These are phyloP conservation scores for Trametes coccinea DNA, from an alignment of 768 basidiomycete genomes.

Conservation along the genomic window DNA sequence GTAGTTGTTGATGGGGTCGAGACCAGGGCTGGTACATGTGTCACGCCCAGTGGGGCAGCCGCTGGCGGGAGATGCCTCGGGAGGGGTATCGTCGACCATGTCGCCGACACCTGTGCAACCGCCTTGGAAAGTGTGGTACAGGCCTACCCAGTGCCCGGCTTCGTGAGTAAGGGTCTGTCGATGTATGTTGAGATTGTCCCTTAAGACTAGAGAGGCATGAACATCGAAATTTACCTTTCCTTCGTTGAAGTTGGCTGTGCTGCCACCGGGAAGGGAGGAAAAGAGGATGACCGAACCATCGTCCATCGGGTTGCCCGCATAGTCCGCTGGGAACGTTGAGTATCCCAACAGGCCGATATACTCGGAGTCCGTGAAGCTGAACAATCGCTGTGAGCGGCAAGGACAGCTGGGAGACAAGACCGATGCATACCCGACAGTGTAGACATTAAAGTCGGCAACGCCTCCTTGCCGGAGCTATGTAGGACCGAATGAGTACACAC, in stretches of 20 bases:
- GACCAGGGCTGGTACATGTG: constrained; percentile 30
- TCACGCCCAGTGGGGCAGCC: constrained; percentile 39
- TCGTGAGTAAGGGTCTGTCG: constrained; percentile 53
- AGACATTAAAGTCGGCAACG: constrained; percentile 46
- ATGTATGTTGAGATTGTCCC: background rate
- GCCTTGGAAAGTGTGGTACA: constrained; percentile 61
- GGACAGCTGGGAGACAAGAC: background rate
- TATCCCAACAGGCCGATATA: constrained; percentile 49
- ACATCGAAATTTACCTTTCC: constrained; percentile 23
- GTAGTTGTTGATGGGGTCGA: constrained; percentile 51
- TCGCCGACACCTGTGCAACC: constrained; percentile 45
- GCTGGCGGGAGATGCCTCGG: constrained; percentile 44
- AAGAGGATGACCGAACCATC: constrained; percentile 47
- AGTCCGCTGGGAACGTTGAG: constrained; percentile 51
- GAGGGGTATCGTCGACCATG: constrained; percentile 46
- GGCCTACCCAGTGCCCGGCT: constrained; percentile 59
- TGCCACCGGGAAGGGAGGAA: constrained; percentile 44
- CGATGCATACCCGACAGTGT: constrained; percentile 48
- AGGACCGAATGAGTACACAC: no score
- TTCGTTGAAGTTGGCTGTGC: constrained; percentile 40
- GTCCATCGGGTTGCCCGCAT: constrained; percentile 40
- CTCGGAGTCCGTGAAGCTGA: background rate
- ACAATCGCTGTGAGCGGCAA: background rate
- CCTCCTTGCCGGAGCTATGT: constrained; percentile 41
- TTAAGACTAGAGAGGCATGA: no score